phyloP scores from a whole-genome alignment of 2,329 filamentous ascomycete genomes.

The Pestalotiopsis sp. region DNA sequence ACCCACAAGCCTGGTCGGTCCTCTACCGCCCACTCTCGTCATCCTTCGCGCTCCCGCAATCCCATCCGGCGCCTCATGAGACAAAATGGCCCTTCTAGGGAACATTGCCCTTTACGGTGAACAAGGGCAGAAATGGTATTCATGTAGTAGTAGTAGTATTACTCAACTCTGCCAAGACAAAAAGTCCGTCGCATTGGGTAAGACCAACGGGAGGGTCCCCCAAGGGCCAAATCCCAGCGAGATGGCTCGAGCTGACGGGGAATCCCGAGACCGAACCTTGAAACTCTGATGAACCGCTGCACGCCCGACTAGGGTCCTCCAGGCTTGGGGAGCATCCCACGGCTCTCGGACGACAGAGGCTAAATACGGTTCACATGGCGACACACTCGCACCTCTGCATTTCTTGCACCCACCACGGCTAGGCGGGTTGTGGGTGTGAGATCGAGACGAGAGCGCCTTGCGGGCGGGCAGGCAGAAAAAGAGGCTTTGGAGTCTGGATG shows the following conservation, averaged over 20 bases:
- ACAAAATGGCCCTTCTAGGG: conserved; percentile 13
- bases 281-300: conserved; percentile 25
- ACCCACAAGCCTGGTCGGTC: conserved; percentile 4
- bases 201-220: background rate
- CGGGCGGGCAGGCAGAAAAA: background rate
- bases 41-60: conserved; percentile 28
- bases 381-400: background rate
- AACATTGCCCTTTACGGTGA: background rate
- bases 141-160: no score
- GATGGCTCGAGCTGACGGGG: conserved; percentile 14
- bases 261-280: conserved; percentile 12
- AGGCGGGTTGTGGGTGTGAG: background rate
- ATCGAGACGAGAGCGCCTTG: background rate
- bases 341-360: conserved; percentile 7
- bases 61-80: conserved; percentile 3
- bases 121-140: background rate
- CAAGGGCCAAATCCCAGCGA: conserved; percentile 11
- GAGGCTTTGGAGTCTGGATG: background rate
- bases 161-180: background rate
- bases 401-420: background rate
- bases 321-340: conserved; percentile 3
- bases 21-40: conserved; percentile 23
- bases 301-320: background rate
- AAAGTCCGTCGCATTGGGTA: conserved; percentile 10
- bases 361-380: conserved; percentile 11